Evolutionary conservation across 2,329 filamentous ascomycete genomes (phyloP).

Genomic region (Pseudovirgaria hyperparasitica): DNA sequence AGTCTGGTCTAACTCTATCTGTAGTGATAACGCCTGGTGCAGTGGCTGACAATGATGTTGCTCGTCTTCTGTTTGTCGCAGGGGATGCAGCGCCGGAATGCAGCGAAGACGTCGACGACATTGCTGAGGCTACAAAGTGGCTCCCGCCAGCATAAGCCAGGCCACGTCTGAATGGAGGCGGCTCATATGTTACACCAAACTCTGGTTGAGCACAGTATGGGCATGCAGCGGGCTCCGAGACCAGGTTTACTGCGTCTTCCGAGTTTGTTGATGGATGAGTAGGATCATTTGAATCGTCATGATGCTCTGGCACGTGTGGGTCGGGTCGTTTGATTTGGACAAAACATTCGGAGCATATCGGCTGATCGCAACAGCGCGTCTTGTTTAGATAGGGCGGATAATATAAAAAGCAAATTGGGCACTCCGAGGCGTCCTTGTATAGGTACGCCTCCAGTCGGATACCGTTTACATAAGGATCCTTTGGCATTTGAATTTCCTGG

Average conservation of each 20-base stretch:
- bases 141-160: constrained; percentile 52
- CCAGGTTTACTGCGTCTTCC: constrained; percentile 51
- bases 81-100: constrained; percentile 39
- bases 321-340: constrained; percentile 96
- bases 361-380: constrained; percentile 88
- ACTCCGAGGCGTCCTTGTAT: constrained; percentile 84
- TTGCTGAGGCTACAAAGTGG: constrained; percentile 49
- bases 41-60: constrained; percentile 64
- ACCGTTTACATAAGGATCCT: constrained; percentile 85
- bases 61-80: constrained; percentile 38
- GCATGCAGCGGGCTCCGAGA: constrained; percentile 84
- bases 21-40: constrained; percentile 83
- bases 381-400: constrained; percentile 92
- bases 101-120: constrained; percentile 77
- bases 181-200: constrained; percentile 89
- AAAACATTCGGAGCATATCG: constrained; percentile 97
- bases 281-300: constrained; percentile 30
- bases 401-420: constrained; percentile 91
- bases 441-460: constrained; percentile 84
- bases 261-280: constrained; percentile 31
- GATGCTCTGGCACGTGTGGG: constrained; percentile 76
- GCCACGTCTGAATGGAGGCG: constrained; percentile 78
- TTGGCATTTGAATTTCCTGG: constrained; percentile 65
- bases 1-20: constrained; percentile 84
- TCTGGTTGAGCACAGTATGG: constrained; percentile 93